Conservation (phyloP, 169 alveolate genomes). For the Cryptosporidium tyzzeri region DNA sequence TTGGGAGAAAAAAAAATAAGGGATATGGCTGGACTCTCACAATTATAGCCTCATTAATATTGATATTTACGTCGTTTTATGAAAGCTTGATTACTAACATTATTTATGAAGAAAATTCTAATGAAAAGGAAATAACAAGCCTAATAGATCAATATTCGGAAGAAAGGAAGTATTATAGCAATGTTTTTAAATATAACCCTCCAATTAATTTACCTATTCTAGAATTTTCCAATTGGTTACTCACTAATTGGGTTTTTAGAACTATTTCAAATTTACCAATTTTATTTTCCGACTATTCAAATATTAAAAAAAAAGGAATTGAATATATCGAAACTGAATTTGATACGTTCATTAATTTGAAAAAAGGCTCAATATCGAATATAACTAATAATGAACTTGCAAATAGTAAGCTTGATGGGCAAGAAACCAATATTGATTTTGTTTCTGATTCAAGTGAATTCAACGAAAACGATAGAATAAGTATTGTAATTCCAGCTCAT, state of each 20-base stretch:
- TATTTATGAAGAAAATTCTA: not conserved
- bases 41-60: slow-evolving; percentile 3
- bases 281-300: slow-evolving; percentile 5
- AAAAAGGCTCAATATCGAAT: not conserved
- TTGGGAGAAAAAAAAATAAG: slow-evolving; percentile 18
- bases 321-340: slow-evolving; percentile 41
- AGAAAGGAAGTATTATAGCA: slow-evolving; percentile 5
- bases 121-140: not conserved
- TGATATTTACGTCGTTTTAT: slow-evolving; percentile 16
- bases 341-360: slow-evolving; percentile 39
- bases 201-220: slow-evolving; percentile 21
- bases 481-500: slow-evolving; percentile 80
- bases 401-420: not conserved
- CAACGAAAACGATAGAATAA: slow-evolving; percentile 38
- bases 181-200: not conserved
- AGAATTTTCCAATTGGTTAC: slow-evolving; percentile 50
- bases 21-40: slow-evolving; percentile 51
- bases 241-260: slow-evolving; percentile 36
- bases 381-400: not conserved
- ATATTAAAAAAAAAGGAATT: not conserved
- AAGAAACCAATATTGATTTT: not conserved
- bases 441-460: not conserved
- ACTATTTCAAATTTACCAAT: not conserved
- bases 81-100: slow-evolving; percentile 6
- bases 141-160: not conserved